Evolutionary conservation across 106 monocot genomes (phyloP).

Genomic region (Hemerocallis citrina): DNA sequence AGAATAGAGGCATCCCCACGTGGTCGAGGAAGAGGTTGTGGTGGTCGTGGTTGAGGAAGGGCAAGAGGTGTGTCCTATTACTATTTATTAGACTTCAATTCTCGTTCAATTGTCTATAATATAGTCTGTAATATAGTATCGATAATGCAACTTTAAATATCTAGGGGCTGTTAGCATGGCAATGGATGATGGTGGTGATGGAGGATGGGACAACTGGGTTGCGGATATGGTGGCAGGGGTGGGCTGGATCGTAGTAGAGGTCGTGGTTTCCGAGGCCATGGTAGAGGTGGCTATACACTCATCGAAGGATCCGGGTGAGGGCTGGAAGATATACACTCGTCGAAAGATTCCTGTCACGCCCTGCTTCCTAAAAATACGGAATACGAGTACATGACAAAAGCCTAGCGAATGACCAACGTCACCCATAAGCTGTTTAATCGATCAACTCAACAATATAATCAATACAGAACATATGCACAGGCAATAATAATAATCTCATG

Average conservation of each 20-base stretch:
- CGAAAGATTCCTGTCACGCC: no score
- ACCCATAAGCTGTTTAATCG: no score
- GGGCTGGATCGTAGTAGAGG: slow-evolving; percentile 39
- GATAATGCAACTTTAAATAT: background rate
- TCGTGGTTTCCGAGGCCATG: slow-evolving; percentile 40
- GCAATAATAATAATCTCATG: no score
- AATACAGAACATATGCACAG: no score
- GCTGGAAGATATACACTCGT: no score
- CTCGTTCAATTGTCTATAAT: background rate
- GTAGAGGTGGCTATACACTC: slow-evolving; percentile 41
- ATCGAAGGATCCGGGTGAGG: no score
- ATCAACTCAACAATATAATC: no score
- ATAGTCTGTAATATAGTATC: background rate
- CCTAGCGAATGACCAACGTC: no score
- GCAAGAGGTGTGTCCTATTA: slow-evolving; percentile 30
- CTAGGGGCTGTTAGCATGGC: slow-evolving; percentile 22
- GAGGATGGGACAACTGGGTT: slow-evolving; percentile 39
- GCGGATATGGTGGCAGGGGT: slow-evolving; percentile 34
- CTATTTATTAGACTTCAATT: background rate
- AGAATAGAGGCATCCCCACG: slow-evolving; percentile 35
- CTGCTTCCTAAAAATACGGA: no score
- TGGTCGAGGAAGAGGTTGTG: slow-evolving; percentile 62
- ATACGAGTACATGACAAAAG: no score
- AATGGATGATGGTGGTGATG: slow-evolving; percentile 31
- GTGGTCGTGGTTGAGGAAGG: slow-evolving; percentile 56